Conservation (phyloP, 192 early-diverging fungal genomes). For the Pilaira anomala region DNA sequence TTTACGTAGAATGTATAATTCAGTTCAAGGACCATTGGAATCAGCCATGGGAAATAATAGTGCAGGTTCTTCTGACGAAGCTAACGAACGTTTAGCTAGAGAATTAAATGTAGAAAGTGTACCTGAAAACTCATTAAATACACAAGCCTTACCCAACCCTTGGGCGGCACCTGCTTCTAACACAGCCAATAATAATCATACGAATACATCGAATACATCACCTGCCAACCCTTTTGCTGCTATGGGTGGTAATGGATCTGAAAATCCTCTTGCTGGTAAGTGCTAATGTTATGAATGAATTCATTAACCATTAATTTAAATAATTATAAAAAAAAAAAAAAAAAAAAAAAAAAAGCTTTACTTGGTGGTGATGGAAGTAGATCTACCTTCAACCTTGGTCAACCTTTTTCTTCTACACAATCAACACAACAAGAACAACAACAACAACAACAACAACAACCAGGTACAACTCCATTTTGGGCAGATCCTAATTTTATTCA, state of each 20-base stretch:
- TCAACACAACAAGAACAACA: neutral
- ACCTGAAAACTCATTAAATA: constrained; percentile 51
- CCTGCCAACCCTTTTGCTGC: constrained; percentile 28
- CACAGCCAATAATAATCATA: constrained; percentile 10
- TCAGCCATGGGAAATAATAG: constrained; percentile 39
- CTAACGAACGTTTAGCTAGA: constrained; percentile 47
- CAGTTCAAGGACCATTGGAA: constrained; percentile 55
- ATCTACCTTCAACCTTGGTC: neutral
- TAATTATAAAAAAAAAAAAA: neutral
- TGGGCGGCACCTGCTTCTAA: constrained; percentile 42
- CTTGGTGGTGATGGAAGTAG: too few relatives aligned
- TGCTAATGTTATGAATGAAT: neutral
- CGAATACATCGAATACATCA: neutral
- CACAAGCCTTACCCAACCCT: constrained; percentile 54
- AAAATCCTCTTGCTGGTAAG: constrained; percentile 8
- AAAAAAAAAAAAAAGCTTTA: too few relatives aligned
- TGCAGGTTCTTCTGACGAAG: constrained; percentile 40
- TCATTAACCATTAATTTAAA: neutral
- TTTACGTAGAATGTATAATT: constrained; percentile 55
- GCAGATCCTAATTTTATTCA: constrained; percentile 36
- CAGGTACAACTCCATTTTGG: constrained; percentile 24
- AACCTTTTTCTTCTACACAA: neutral
- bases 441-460: neutral
- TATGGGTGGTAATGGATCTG: neutral
- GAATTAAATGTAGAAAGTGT: constrained; percentile 50